These are phyloP conservation scores for Xylaria polymorpha DNA, from an alignment of 2,329 filamentous ascomycete species.

Conservation along the genomic window DNA sequence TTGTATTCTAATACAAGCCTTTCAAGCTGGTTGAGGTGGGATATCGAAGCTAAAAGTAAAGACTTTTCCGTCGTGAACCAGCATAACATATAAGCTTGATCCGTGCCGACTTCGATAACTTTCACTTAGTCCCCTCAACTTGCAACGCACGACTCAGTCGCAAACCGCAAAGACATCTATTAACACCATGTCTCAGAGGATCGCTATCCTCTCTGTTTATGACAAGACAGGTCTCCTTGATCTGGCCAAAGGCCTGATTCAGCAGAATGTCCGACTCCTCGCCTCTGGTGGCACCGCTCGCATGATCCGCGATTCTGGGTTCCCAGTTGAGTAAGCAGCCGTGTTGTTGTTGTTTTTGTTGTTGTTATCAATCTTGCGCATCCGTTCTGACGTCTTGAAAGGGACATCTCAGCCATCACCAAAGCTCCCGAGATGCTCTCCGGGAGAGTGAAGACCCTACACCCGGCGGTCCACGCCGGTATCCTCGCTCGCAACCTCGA, in stretches of 20 bases:
- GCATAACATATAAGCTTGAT: background rate
- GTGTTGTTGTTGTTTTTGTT: background rate
- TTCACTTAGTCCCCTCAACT: conserved; percentile 5
- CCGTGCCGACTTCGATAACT: conserved; percentile 15
- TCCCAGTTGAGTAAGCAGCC: conserved; percentile 85
- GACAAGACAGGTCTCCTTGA: conserved; percentile 97
- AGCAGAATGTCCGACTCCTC: conserved; percentile 90
- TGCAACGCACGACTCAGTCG: conserved; percentile 24
- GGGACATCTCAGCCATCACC: conserved; percentile 97
- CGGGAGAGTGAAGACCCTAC: conserved; percentile 87
- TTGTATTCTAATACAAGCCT: background rate
- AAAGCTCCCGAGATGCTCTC: conserved; percentile 94
- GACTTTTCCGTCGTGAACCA: background rate
- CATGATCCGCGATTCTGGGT: conserved; percentile 96
- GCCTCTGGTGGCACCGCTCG: conserved; percentile 95
- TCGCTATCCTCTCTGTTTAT: conserved; percentile 96
- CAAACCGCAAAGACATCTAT: conserved; percentile 26
- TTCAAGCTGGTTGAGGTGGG: conserved; percentile 1
- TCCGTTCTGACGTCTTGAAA: conserved; percentile 53
- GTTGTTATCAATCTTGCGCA: conserved; percentile 14
- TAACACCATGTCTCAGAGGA: conserved; percentile 61
- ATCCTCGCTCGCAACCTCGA: conserved; percentile 95
- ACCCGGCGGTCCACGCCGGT: conserved; percentile 89
- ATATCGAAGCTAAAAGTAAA: conserved; percentile 2
- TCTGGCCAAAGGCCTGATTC: conserved; percentile 87